phyloP scores from a whole-genome alignment of 139 green algal species.

The Coelastrella sp. region DNA sequence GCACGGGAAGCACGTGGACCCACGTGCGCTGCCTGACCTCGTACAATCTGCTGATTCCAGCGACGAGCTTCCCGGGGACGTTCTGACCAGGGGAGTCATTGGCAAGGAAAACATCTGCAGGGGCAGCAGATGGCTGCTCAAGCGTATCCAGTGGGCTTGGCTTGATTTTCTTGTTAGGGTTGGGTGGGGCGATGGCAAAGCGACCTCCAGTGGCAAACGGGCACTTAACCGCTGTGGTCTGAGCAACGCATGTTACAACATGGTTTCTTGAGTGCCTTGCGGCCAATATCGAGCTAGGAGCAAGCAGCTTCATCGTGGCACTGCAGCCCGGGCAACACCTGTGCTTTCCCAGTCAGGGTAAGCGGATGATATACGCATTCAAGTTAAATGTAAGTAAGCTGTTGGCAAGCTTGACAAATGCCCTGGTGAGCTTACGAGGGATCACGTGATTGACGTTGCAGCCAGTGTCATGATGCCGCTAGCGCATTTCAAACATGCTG shows the following conservation, averaged over 20 bases:
- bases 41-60: not conserved
- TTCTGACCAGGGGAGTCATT: not conserved
- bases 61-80: not conserved
- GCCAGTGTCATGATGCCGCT: too few relatives aligned
- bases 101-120: not conserved
- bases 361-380: too few relatives aligned
- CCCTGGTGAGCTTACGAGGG: too few relatives aligned
- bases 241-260: not conserved
- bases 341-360: too few relatives aligned
- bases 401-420: too few relatives aligned
- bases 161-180: not conserved
- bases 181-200: not conserved
- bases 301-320: too few relatives aligned
- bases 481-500: too few relatives aligned
- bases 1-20: not conserved
- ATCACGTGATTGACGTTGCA: too few relatives aligned
- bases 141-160: constrained; percentile 20
- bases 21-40: not conserved
- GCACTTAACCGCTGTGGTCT: not conserved
- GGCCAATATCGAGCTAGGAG: too few relatives aligned
- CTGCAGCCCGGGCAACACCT: too few relatives aligned
- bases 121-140: constrained; percentile 1
- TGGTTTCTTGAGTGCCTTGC: too few relatives aligned
- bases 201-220: not conserved
- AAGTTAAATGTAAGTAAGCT: too few relatives aligned